These are phyloP conservation scores for Aspergillus clavatus DNA, from an alignment of 2,329 filamentous ascomycete species.

Conservation along the genomic window DNA sequence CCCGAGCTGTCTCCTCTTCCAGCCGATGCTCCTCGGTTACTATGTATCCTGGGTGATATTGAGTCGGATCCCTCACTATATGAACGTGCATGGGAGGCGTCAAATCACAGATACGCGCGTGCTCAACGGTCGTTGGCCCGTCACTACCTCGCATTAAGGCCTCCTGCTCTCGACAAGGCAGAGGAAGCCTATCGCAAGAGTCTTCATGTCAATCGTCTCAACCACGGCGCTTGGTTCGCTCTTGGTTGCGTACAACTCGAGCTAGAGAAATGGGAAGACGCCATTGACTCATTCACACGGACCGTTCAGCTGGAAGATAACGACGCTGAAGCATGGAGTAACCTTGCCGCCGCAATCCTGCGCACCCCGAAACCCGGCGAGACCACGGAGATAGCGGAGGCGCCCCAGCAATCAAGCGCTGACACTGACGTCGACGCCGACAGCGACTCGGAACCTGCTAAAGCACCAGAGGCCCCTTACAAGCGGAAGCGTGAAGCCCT, in stretches of 20 bases:
- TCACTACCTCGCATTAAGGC: constrained; percentile 61
- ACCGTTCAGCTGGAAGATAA: constrained; percentile 81
- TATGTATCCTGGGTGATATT: constrained; percentile 90
- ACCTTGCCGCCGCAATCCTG: constrained; percentile 80
- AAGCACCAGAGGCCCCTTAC: constrained; percentile 46
- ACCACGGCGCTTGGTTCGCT: constrained; percentile 80
- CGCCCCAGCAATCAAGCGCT: constrained; percentile 28
- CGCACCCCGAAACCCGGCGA: constrained; percentile 36
- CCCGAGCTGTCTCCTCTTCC: constrained; percentile 66
- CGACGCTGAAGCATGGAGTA: constrained; percentile 91
- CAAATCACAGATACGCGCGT: constrained; percentile 71
- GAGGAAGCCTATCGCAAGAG: constrained; percentile 74
- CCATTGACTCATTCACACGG: constrained; percentile 76
- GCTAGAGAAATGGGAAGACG: constrained; percentile 68
- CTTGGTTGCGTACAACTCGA: constrained; percentile 84
- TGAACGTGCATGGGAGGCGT: constrained; percentile 82
- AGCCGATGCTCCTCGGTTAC: constrained; percentile 76
- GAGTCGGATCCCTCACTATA: constrained; percentile 71
- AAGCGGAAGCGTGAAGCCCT: constrained; percentile 69
- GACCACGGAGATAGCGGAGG: constrained; percentile 4
- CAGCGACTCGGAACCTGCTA: constrained; percentile 12
- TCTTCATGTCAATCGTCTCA: constrained; percentile 72
- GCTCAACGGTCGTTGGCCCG: constrained; percentile 85
- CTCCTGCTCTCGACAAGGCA: constrained; percentile 60
- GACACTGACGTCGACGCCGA: constrained; percentile 27